Percentiles rank a stretch among this genome's conserved stretches.
phyloP scores from a whole-genome alignment of 73 alveolate genomes.

The Loxodes magnus region DNA sequence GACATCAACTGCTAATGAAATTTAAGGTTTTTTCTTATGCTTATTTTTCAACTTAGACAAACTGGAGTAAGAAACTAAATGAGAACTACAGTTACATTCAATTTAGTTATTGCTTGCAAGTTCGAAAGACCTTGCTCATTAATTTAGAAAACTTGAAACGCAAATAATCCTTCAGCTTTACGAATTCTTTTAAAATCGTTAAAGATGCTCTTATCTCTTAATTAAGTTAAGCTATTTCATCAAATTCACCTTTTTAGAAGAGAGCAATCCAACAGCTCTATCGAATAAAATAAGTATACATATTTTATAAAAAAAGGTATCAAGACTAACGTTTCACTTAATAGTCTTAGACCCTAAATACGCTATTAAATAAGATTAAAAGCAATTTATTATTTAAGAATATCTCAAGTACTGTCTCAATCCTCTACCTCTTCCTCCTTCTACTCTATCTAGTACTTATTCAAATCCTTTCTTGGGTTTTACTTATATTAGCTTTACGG shows the following conservation, averaged over 20 bases:
- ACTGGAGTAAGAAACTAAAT: conserved; percentile 40
- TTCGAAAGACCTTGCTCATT: conserved; percentile 55
- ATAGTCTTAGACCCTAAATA: no score
- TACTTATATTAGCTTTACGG: no score
- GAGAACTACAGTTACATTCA: conserved; percentile 43
- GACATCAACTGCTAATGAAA: conserved; percentile 46
- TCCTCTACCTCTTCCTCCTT: no score
- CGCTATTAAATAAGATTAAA: no score
- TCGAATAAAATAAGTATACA: no score
- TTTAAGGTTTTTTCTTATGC: conserved; percentile 33
- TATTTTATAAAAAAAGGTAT: no score
- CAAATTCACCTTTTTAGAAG: neutral
- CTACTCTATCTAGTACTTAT: no score
- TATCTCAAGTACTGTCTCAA: no score
- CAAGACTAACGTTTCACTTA: no score
- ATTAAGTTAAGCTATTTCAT: conserved; percentile 3
- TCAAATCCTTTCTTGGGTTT: no score
- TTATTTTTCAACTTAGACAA: conserved; percentile 42
- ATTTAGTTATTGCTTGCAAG: conserved; percentile 31
- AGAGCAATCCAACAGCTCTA: conserved; percentile 12
- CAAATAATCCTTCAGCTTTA: conserved; percentile 40
- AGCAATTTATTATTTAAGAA: no score
- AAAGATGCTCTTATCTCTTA: conserved; percentile 26
- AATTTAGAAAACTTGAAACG: conserved; percentile 49
- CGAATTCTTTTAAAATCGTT: conserved; percentile 34